Evolutionary conservation across 2,329 filamentous ascomycete genomes (phyloP).

Genomic region (Trichoderma arundinaceum): DNA sequence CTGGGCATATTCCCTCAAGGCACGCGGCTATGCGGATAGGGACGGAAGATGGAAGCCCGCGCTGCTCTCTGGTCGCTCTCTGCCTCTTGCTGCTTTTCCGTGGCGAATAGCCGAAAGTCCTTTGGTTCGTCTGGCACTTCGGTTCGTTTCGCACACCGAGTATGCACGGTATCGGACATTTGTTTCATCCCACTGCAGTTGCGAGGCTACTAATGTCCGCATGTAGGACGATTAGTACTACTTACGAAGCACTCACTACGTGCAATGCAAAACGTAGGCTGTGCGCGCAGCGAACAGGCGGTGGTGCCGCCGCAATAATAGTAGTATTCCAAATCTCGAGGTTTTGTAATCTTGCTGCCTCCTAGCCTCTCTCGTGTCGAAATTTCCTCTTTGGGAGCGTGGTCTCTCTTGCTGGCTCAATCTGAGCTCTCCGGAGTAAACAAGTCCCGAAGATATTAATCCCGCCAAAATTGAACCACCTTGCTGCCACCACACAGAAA

Average conservation of each 20-base stretch:
- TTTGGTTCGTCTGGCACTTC: too few species aligned
- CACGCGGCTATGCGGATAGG: constrained; percentile 1
- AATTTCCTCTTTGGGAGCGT: constrained; percentile 12
- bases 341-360: not conserved
- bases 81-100: not conserved
- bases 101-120: too few species aligned
- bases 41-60: not conserved
- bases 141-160: too few species aligned
- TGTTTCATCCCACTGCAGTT: not conserved
- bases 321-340: constrained; percentile 1
- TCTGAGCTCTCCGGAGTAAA: constrained; percentile 11
- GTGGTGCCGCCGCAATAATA: too few species aligned
- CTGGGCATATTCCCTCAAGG: too few species aligned
- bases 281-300: too few species aligned
- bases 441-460: constrained; percentile 2
- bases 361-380: not conserved
- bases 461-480: not conserved
- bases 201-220: not conserved
- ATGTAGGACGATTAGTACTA: too few species aligned
- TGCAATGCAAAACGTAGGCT: too few species aligned
- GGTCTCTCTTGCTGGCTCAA: not conserved
- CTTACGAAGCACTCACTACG: too few species aligned
- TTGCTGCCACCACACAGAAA: too few species aligned
- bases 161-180: constrained; percentile 13
- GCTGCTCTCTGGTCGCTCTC: not conserved